Conservation (phyloP, 2,329 filamentous ascomycete species). For the Pseudogymnoascus pannorum region DNA sequence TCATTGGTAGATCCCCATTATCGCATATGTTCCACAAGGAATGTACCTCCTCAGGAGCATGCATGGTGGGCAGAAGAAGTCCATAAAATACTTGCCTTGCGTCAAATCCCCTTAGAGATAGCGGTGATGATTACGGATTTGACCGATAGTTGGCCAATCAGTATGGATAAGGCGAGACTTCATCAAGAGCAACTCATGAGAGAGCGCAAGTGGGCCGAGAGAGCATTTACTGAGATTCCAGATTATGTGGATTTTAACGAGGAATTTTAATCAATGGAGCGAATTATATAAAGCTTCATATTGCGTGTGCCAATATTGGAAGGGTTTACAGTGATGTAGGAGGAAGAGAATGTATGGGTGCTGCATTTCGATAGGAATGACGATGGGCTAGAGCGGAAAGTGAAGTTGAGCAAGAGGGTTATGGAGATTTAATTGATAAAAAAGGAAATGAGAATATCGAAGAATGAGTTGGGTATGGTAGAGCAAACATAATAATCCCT, state of each 20-base stretch:
- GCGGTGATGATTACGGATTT: neutral
- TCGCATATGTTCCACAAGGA: slow-evolving; percentile 41
- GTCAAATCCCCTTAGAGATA: neutral
- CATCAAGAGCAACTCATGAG: neutral
- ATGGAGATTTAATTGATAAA: slow-evolving; percentile 32
- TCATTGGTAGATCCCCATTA: slow-evolving; percentile 50
- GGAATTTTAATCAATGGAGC: neutral
- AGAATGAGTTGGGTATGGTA: slow-evolving; percentile 16
- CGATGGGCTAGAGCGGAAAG: slow-evolving; percentile 28
- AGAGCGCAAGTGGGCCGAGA: neutral
- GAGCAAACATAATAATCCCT: too few species aligned
- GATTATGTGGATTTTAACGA: neutral
- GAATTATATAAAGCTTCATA: neutral
- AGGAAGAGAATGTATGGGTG: slow-evolving; percentile 45
- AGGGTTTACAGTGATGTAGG: slow-evolving; percentile 49
- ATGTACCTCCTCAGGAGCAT: slow-evolving; percentile 42
- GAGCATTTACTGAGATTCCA: neutral
- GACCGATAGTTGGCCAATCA: neutral
- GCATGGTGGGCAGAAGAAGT: slow-evolving; percentile 32
- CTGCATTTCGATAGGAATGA: slow-evolving; percentile 45
- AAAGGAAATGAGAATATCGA: slow-evolving; percentile 24
- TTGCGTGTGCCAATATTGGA: slow-evolving; percentile 30
- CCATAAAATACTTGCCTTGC: neutral
- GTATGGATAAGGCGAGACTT: neutral
- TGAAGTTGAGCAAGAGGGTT: slow-evolving; percentile 28